Evolutionary conservation across 139 green algal species (phyloP), one percentile per base, ranked within the genome.

Genomic region (Asterochloris sp.): DNA sequence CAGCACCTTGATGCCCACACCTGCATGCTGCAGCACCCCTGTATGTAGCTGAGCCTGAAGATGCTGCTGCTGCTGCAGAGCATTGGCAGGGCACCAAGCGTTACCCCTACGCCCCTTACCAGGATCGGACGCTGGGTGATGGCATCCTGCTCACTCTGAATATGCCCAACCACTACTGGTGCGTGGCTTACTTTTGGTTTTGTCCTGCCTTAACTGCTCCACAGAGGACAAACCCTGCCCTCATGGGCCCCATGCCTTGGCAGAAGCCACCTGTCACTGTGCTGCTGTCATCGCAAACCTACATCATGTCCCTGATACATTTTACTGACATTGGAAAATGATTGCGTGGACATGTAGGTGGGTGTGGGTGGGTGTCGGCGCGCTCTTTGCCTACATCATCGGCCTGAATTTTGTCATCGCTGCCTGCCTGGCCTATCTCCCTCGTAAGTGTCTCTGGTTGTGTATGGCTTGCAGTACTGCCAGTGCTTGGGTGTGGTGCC

Each of bases 391-490:
- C 64, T 80, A 78, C 61, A 81, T 80, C 23, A 24, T 81, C 17
- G 17, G 74, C n/a, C 47, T 85, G 63, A 85, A 85, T 21, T 13
- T 80, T 63, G 47, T 80, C 63, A 81, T 71, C 60, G 69, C 73
- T 62, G 28, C 81, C 61, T 47, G 69, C 21, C 74, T 81, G 28
- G 62, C 74, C n/a, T 68, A 69, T 38, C 38, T 85, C 13, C 62
- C 67, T n/a, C 74, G 81, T 85, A 64, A 69, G 79, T 29, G 13
- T 0, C 63, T 64, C 64, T 38, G 28, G 0, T 80, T 66, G 47
- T 78, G 28, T 60, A 11, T 26, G 66, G 19, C 21, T 13, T 71
- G 66, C 66, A 71, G 17, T 71, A 8, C 10, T 71, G 21, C 21
- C 38, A 6, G 38, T 54, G 38, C 38, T 54, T 54, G 38, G 38